Conservation (phyloP, 345 rosid species). For the Atalantia buxifolia region DNA sequence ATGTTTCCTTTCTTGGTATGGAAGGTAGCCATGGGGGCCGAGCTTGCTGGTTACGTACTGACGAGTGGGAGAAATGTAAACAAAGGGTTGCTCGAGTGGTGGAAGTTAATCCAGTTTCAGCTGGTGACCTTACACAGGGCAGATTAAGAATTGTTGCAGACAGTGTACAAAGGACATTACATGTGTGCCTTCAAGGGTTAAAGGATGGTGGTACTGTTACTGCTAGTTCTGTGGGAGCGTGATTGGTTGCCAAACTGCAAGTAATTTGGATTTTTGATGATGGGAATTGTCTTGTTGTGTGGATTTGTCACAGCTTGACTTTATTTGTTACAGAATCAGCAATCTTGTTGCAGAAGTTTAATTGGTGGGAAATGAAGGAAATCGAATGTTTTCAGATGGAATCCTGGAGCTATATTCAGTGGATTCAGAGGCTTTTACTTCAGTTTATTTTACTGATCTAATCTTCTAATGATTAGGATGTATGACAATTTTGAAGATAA, state of each 20-base stretch:
- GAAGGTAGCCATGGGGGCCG: constrained; percentile 99
- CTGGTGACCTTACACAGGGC: constrained; percentile 64
- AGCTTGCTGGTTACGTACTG: constrained; percentile 77
- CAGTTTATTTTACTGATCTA: constrained; percentile 4
- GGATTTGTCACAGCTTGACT: background rate
- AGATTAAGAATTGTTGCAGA: constrained; percentile 81
- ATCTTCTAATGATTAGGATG: background rate
- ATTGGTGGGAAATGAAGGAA: background rate
- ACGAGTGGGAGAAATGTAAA: constrained; percentile 95
- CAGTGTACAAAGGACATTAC: constrained; percentile 64
- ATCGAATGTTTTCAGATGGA: background rate
- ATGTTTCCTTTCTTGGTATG: constrained; percentile 69
- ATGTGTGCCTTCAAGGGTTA: constrained; percentile 69
- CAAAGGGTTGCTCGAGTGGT: constrained; percentile 69
- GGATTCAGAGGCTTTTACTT: background rate
- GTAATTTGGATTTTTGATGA: background rate
- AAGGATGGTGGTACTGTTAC: constrained; percentile 43
- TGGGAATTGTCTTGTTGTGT: background rate
- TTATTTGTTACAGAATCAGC: background rate
- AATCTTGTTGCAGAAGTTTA: background rate
- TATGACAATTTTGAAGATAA: constrained; percentile 1
- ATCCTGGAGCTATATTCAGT: background rate
- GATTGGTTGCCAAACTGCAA: background rate
- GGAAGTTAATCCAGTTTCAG: constrained; percentile 44
- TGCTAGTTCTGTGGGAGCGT: constrained; percentile 21